Base-by-base conservation (phyloP, 352 stramenopile species). In the Halophytophthora batemanensis region DNA sequence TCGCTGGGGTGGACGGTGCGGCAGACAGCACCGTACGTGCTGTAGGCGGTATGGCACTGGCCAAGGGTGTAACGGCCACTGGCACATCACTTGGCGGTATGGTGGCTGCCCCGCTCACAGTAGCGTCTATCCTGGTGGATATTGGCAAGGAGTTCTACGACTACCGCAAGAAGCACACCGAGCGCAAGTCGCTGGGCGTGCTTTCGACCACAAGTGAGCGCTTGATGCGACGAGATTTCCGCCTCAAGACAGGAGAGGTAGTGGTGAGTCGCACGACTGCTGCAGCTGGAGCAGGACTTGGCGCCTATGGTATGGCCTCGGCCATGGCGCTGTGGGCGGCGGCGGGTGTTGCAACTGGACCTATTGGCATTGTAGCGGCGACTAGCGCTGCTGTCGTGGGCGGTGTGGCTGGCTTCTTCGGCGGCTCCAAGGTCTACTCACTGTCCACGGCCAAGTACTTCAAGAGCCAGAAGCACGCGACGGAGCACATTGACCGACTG, bases 71-170 rank as follows among this genome's bases (percentile, higher is more conserved):
- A 33, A 60, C 72, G 33, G 61, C 71, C 3, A 74, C 80, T 13
- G 73, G 77, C 5, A 74, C 74, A 14, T 74, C 83, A 2, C 41
- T 74, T 19, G 60, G 60, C 3, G 64, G 56, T 3, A 66, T 68
- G 43, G 60, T 70, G 10, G 83, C 83, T 5, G 83, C 83, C 10
- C 83, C 83, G 6, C 51, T 93, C 19, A 81, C 83, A 3, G 72
- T 93, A 23, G 83, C 83, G 3, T 90, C 83, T 22, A 93, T 93
- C 18, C 69, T 93, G n/a, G 79, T 92, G 8, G 83, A 93, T 28
- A 77, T 93, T 44, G 81, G 83, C 1, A 90, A 89, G 52, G 83
- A 93, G 37, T 93, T 89, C 60, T 85, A 87, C 48, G 69, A 90
- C 21, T 92, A 89, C 46, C 79, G 83, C 17, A 70, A 82, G 25